A percentile compares a stretch with the other conserved stretches of the same genome.
phyloP scores from a whole-genome alignment of 495 filamentous ascomycete genomes.

The Trichocladium antarcticum region DNA sequence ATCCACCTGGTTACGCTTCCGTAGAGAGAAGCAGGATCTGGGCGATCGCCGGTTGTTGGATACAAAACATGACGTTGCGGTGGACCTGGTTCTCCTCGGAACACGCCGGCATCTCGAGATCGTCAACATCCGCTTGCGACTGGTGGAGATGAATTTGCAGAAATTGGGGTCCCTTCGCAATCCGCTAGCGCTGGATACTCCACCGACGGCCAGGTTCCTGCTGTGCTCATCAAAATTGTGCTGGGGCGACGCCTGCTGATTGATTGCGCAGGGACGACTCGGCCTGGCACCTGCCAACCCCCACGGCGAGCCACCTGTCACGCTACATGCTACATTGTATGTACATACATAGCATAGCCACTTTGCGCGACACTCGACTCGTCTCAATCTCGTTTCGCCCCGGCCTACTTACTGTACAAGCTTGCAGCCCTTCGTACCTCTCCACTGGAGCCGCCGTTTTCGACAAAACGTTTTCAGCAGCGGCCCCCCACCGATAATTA shows the following conservation, averaged over 20 bases:
- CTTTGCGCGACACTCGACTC: background rate
- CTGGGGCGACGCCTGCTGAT: background rate
- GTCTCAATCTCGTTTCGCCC: slow-evolving; percentile 4
- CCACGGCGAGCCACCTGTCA: background rate
- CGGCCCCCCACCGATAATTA: background rate
- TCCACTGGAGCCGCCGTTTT: background rate
- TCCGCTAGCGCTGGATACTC: background rate
- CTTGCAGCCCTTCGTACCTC: background rate
- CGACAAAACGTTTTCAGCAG: background rate
- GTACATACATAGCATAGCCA: no score
- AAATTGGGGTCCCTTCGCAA: background rate
- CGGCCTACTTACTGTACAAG: background rate
- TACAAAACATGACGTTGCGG: slow-evolving; percentile 1
- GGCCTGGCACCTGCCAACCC: background rate
- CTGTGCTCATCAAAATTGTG: background rate
- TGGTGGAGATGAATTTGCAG: background rate
- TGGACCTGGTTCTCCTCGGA: background rate
- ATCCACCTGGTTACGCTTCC: background rate
- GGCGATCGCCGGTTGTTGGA: background rate
- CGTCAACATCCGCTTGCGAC: background rate
- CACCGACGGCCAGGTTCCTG: background rate
- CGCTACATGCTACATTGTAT: no score
- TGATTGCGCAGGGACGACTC: no score
- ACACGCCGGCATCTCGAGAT: background rate
- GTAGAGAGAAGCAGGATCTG: background rate